phyloP scores from a whole-genome alignment of 768 basidiomycete species.

The Ephemerocybe angulata region DNA sequence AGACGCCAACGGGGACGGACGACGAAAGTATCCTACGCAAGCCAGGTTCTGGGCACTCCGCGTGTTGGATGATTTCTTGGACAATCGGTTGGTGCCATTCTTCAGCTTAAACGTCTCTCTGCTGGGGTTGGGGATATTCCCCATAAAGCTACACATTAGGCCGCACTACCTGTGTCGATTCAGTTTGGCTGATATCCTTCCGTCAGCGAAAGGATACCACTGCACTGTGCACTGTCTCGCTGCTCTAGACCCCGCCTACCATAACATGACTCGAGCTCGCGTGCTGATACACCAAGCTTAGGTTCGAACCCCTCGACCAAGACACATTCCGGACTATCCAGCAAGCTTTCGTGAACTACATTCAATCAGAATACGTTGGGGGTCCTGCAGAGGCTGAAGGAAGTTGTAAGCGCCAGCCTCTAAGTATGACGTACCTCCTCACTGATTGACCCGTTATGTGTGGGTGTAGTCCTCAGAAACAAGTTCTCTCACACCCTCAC shows the following conservation, averaged over 20 bases:
- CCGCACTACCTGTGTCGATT: background rate
- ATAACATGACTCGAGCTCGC: background rate
- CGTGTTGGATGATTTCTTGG: conserved; percentile 78
- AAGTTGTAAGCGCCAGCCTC: conserved; percentile 56
- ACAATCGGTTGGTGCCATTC: conserved; percentile 61
- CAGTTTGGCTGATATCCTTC: conserved; percentile 3
- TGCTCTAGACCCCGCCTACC: background rate
- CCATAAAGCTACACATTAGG: too few relatives aligned
- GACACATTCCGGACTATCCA: conserved; percentile 70
- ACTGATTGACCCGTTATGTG: conserved; percentile 13
- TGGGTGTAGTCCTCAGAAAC: conserved; percentile 91
- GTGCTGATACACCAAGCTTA: conserved; percentile 23
- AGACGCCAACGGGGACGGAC: conserved; percentile 55
- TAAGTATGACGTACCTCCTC: background rate
- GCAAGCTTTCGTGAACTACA: conserved; percentile 75
- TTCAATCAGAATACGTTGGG: conserved; percentile 83
- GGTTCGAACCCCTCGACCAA: conserved; percentile 65
- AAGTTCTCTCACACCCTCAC: conserved; percentile 92
- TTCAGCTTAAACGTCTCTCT: background rate
- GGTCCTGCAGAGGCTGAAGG: conserved; percentile 81
- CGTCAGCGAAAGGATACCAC: conserved; percentile 4
- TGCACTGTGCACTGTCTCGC: too few relatives aligned
- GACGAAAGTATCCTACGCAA: conserved; percentile 64
- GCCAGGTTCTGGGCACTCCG: conserved; percentile 79
- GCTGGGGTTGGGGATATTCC: background rate